These are phyloP conservation scores for Gracilaria caudata DNA, from an alignment of 23 red algal species.

Conservation along the genomic window DNA sequence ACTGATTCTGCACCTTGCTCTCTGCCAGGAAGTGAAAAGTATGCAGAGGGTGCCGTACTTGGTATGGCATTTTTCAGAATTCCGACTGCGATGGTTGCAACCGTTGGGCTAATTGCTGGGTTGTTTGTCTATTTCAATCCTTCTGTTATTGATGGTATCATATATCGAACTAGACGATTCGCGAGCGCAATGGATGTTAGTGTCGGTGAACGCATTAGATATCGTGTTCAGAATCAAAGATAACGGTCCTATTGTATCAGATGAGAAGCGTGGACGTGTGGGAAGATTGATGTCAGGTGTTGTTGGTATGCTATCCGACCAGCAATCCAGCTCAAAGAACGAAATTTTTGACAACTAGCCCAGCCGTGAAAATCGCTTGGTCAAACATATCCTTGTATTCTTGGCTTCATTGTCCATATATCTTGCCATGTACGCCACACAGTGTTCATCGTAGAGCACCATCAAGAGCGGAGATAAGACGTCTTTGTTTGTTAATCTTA, in stretches of 20 bases:
- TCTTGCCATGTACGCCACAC: not conserved
- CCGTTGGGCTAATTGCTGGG: conserved; percentile 17
- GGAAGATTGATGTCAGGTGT: conserved; percentile 12
- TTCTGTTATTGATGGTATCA: conserved; percentile 20
- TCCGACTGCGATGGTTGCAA: conserved; percentile 40
- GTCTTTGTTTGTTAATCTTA: not conserved
- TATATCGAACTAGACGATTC: not conserved
- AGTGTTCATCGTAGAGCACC: not conserved
- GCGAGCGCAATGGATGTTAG: not conserved
- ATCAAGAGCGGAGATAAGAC: not conserved
- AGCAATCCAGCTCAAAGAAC: not conserved
- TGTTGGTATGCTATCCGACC: not conserved
- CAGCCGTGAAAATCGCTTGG: not conserved
- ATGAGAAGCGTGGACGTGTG: conserved; percentile 6
- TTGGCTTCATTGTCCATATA: not conserved
- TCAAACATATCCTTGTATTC: not conserved
- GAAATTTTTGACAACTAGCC: not conserved
- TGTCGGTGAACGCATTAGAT: conserved; percentile 1
- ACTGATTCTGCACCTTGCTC: not conserved
- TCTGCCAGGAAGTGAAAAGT: conserved; percentile 45
- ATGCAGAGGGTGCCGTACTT: conserved; percentile 47
- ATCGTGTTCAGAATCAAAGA: conserved; percentile 26
- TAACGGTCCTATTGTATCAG: not conserved
- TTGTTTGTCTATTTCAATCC: conserved; percentile 30
- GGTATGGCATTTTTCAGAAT: conserved; percentile 50